Base-by-base conservation (phyloP, 2,329 filamentous ascomycete genomes). In the Tolypocladium ophioglossoides region DNA sequence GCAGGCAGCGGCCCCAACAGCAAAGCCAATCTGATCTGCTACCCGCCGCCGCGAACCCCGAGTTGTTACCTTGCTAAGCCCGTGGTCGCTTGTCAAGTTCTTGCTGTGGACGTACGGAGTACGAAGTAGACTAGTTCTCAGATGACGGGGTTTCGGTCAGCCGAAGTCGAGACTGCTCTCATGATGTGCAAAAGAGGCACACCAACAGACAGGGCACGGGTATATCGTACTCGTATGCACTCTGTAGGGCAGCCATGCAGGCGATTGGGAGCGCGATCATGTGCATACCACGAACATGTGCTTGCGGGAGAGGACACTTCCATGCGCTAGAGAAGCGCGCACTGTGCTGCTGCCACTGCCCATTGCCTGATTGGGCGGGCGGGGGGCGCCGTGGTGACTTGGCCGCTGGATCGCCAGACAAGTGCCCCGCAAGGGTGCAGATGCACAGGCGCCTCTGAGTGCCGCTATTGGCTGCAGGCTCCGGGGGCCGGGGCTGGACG, bases 401-500 rank as follows among this genome's bases (percentile, higher is more conserved):
- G 56, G 55, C 54, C 58, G 57, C 59, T 62, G 61, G 59, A 63
- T 63, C 61, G 62, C 58, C 61, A 44, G 58, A 50, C 58, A 41
- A 44, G 34, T 34, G 57, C 61, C 59, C 63, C 63, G 61, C 63
- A 52, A 40, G 40, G 51, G 48, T 64, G 64, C 63, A 66, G 62
- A 58, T 63, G 61, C 63, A 58, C 58, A 62, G 63, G 63, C 62
- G 64, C 60, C 62, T 60, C 66, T 27, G 64, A 58, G 63, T 48
- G 44, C 59, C 56, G 59, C 62, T 56, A 71, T 71, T 71, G 68
- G 68, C 66, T 66, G 62, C 62, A 57, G 55, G 52, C 64, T 59
- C 63, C 63, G 64, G 22, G 40, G 64, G 48, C 62, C 61, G 61
- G 66, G 63, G 64, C 66, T 68, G 64, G 65, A 58, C 56, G 32